Evolutionary conservation across 202 grass and related monocot genomes (phyloP).

Genomic region (Carex arenaria): DNA sequence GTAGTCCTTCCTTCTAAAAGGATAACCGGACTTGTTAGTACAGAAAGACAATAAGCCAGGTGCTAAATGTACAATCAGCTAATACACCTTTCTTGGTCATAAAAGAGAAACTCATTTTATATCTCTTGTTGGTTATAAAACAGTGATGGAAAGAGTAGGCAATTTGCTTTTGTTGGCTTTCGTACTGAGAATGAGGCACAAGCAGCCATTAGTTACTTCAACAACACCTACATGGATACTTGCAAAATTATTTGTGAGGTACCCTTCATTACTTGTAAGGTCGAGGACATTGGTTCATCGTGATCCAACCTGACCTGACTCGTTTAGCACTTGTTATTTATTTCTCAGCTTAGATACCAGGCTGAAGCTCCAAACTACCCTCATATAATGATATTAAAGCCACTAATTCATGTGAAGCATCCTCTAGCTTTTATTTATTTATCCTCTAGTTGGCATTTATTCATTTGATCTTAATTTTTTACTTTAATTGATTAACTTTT

Average conservation of each 20-base stretch:
- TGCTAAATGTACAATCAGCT: not conserved
- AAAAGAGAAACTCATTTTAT: not conserved
- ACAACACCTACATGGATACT: slow-evolving; percentile 92
- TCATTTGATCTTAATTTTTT: not conserved
- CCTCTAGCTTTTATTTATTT: too few relatives aligned
- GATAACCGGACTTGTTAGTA: not conserved
- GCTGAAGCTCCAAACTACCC: not conserved
- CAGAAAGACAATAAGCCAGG: not conserved
- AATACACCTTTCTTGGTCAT: not conserved
- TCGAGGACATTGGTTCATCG: not conserved
- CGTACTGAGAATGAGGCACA: slow-evolving; percentile 71
- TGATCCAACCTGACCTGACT: not conserved
- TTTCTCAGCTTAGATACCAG: not conserved
- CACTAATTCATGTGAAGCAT: not conserved
- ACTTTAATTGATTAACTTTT: not conserved
- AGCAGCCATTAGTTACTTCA: slow-evolving; percentile 80
- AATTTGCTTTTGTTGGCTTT: slow-evolving; percentile 90
- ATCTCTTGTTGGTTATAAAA: slow-evolving; percentile 2
- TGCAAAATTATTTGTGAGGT: slow-evolving; percentile 94
- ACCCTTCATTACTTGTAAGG: slow-evolving; percentile 10
- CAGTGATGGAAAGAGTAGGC: slow-evolving; percentile 92
- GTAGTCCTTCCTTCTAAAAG: not conserved
- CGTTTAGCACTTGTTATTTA: not conserved
- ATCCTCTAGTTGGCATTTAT: not conserved
- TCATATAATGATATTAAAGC: not conserved